Evolutionary conservation across 805 yeast species (phyloP).

Genomic region (Saccharomyces paradoxus): DNA sequence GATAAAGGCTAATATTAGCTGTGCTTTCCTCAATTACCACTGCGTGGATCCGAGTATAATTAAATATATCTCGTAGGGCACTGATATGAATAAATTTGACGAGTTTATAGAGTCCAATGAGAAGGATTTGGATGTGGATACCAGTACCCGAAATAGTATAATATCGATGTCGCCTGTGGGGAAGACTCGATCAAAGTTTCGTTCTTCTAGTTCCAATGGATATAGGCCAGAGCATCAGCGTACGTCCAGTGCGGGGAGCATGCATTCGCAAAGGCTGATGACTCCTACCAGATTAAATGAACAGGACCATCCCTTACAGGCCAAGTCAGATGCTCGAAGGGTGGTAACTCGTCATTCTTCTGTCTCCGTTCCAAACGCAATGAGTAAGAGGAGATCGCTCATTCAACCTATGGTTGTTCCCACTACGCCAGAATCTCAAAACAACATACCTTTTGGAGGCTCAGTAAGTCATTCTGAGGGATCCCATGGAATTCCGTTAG

Average conservation of each 20-base stretch:
- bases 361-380: constrained; percentile 8
- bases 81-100: constrained; percentile 29
- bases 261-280: constrained; percentile 11
- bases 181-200: neutral
- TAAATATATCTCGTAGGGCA: constrained; percentile 9
- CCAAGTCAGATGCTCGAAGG: neutral
- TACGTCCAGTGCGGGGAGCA: neutral
- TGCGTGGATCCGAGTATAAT: constrained; percentile 6
- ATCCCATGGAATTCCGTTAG: neutral
- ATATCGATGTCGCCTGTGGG: constrained; percentile 4
- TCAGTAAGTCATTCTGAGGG: neutral
- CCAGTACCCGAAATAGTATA: constrained; percentile 26
- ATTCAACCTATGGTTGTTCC: constrained; percentile 24
- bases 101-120: constrained; percentile 33
- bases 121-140: constrained; percentile 29
- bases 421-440: constrained; percentile 9
- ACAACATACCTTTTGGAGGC: neutral
- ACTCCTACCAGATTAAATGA: constrained; percentile 15
- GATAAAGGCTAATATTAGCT: neutral
- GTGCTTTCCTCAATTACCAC: neutral
- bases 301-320: constrained; percentile 7
- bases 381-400: constrained; percentile 20
- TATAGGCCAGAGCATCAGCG: neutral
- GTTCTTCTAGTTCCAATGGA: neutral
- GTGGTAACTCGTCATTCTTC: neutral